Conservation (phyloP, 139 green algal species). For the Pycnococcus provasolii region DNA sequence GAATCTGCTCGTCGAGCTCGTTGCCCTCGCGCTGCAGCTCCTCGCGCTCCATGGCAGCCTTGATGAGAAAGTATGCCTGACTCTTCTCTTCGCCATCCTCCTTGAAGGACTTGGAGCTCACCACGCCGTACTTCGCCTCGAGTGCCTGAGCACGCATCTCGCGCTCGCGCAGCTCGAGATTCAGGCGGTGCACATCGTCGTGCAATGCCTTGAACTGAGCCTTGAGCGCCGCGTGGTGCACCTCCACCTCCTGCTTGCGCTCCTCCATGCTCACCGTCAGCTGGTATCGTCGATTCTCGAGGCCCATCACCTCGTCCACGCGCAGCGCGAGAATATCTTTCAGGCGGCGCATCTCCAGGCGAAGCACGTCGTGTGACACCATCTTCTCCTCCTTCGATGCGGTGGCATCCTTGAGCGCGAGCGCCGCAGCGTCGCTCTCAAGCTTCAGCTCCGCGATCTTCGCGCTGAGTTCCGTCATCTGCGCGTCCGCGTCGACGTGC, state of each 20-base stretch:
- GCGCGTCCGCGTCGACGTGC: conserved; percentile 25
- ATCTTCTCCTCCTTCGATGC: conserved; percentile 61
- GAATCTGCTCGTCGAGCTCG: conserved; percentile 49
- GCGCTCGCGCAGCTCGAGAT: conserved; percentile 62
- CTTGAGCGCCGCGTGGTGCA: conserved; percentile 51
- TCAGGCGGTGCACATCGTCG: conserved; percentile 66
- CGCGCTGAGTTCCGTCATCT: conserved; percentile 37
- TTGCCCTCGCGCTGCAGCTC: conserved; percentile 56
- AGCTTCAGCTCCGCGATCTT: conserved; percentile 50
- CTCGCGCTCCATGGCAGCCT: conserved; percentile 67
- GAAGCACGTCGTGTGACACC: conserved; percentile 68
- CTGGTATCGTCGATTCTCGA: conserved; percentile 62
- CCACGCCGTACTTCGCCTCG: conserved; percentile 55
- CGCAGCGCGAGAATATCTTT: conserved; percentile 44
- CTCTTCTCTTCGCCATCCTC: conserved; percentile 30
- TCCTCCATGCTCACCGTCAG: conserved; percentile 67
- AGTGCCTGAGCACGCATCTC: conserved; percentile 39
- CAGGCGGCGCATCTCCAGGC: conserved; percentile 61
- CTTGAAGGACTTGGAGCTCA: conserved; percentile 34
- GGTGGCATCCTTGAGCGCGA: conserved; percentile 33
- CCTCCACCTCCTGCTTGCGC: conserved; percentile 57
- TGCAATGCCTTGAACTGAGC: conserved; percentile 60
- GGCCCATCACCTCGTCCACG: conserved; percentile 53
- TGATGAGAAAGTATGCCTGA: conserved; percentile 86
- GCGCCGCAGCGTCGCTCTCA: conserved; percentile 46